A percentile compares a stretch with the other conserved stretches of the same genome.
Evolutionary conservation across 768 basidiomycete genomes (phyloP).

Genomic region (Myochromella boudieri): DNA sequence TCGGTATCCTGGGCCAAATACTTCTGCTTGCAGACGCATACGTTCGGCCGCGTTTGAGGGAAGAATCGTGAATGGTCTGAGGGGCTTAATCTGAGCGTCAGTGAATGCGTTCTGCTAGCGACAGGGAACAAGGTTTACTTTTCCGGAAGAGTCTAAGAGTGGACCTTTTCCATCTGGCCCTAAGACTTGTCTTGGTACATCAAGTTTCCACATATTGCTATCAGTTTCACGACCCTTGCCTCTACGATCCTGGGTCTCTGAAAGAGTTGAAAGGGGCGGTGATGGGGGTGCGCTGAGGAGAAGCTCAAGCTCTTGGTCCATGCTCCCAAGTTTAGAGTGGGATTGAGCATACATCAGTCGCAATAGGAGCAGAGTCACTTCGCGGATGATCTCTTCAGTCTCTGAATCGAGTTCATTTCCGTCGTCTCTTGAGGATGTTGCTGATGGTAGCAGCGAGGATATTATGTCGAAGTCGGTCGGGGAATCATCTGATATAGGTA

Average conservation of each 20-base stretch:
- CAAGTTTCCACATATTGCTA: slow-evolving; percentile 73
- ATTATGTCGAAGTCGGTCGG: slow-evolving; percentile 64
- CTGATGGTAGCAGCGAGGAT: slow-evolving; percentile 54
- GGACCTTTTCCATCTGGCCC: slow-evolving; percentile 56
- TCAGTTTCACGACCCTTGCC: slow-evolving; percentile 40
- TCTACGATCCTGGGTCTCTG: slow-evolving; percentile 35
- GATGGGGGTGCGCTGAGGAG: slow-evolving; percentile 54
- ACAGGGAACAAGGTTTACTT: slow-evolving; percentile 42
- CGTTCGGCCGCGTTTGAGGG: slow-evolving; percentile 71
- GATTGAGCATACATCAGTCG: slow-evolving; percentile 73
- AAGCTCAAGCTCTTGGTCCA: slow-evolving; percentile 72
- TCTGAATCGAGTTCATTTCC: slow-evolving; percentile 56
- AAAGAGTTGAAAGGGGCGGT: slow-evolving; percentile 25
- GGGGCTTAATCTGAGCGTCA: slow-evolving; percentile 48
- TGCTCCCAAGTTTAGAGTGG: slow-evolving; percentile 61
- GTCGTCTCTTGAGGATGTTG: slow-evolving; percentile 20
- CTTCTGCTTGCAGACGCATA: slow-evolving; percentile 69
- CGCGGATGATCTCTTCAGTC: slow-evolving; percentile 65
- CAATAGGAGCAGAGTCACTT: slow-evolving; percentile 67
- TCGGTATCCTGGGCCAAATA: slow-evolving; percentile 81
- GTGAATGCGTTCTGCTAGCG: not conserved
- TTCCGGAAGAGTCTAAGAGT: slow-evolving; percentile 73
- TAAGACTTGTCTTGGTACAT: slow-evolving; percentile 44
- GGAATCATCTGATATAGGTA: slow-evolving; percentile 26
- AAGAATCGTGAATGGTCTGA: slow-evolving; percentile 91